phyloP scores from a whole-genome alignment of 768 basidiomycete genomes.

The Leucocoprinus sp. region DNA sequence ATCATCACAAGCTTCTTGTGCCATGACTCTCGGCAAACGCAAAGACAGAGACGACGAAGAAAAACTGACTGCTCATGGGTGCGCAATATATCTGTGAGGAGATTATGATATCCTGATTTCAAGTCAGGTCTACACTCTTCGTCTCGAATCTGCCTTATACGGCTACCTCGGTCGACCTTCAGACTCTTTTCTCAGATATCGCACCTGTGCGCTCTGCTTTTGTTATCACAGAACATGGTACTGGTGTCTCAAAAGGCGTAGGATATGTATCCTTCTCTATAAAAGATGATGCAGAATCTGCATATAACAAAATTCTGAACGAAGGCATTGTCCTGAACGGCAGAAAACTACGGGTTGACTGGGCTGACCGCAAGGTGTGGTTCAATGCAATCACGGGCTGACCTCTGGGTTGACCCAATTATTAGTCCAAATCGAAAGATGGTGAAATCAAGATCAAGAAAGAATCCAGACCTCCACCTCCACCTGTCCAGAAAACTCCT shows the following conservation, averaged over 20 bases:
- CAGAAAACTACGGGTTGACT: conserved; percentile 64
- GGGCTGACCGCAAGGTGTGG: conserved; percentile 72
- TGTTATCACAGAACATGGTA: conserved; percentile 74
- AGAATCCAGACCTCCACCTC: conserved; percentile 32
- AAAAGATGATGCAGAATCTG: conserved; percentile 78
- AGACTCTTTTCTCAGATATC: conserved; percentile 90
- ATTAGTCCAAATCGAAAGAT: conserved; percentile 28
- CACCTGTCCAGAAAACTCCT: conserved; percentile 24
- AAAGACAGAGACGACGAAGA: conserved; percentile 16
- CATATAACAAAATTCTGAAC: conserved; percentile 54
- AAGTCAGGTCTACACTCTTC: conserved; percentile 72
- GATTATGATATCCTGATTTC: neutral
- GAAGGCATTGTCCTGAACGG: conserved; percentile 61
- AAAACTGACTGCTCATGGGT: conserved; percentile 16
- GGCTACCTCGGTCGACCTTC: conserved; percentile 83
- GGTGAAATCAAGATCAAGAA: conserved; percentile 26
- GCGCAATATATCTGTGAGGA: neutral
- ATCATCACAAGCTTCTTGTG: neutral
- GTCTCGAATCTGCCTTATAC: conserved; percentile 89
- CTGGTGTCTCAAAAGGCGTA: conserved; percentile 82
- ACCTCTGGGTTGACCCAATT: conserved; percentile 1
- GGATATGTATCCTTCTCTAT: conserved; percentile 93
- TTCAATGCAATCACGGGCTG: conserved; percentile 1
- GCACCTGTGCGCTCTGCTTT: conserved; percentile 93
- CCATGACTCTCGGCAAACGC: conserved; percentile 16